phyloP scores from a whole-genome alignment of 2,329 filamentous ascomycete species.

The Sphaceloma murrayae region DNA sequence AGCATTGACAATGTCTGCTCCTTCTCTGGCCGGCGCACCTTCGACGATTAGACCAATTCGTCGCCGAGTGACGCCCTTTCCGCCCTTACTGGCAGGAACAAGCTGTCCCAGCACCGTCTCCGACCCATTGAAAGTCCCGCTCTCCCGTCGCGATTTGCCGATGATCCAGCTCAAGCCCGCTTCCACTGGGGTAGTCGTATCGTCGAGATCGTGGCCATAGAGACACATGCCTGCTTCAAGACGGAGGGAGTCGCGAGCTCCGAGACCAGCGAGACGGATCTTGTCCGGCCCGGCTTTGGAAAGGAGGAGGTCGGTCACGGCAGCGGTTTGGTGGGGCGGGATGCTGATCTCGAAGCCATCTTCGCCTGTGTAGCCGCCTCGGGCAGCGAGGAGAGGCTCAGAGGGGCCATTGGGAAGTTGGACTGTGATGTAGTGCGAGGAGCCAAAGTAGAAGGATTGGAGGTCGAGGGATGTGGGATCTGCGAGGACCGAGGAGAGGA shows the following conservation, averaged over 20 bases:
- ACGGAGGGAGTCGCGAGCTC: conserved; percentile 81
- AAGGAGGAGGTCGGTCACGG: conserved; percentile 61
- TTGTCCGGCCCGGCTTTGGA: conserved; percentile 47
- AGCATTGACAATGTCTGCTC: conserved; percentile 63
- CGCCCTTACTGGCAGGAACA: conserved; percentile 61
- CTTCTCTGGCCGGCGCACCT: conserved; percentile 82
- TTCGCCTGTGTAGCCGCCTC: conserved; percentile 93
- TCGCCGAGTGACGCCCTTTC: conserved; percentile 57
- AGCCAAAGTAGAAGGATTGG: conserved; percentile 70
- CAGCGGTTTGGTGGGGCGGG: conserved; percentile 53
- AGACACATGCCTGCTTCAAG: conserved; percentile 97
- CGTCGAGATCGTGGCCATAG: conserved; percentile 97
- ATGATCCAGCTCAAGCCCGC: conserved; percentile 70
- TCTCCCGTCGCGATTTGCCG: conserved; percentile 59
- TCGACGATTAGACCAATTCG: conserved; percentile 75
- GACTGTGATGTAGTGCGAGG: conserved; percentile 57
- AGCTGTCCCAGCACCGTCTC: conserved; percentile 69
- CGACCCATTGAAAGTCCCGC: conserved; percentile 74
- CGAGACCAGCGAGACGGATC: conserved; percentile 75
- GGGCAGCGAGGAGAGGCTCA: conserved; percentile 60
- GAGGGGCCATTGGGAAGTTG: conserved; percentile 47
- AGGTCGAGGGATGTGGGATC: conserved; percentile 42
- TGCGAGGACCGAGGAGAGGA: conserved; percentile 57
- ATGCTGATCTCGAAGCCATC: conserved; percentile 97
- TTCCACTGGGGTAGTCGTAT: conserved; percentile 60